Evolutionary conservation across 306 rosid species (phyloP), one percentile per base, ranked within the genome.

Genomic region (Hylodesmum podocarpum): DNA sequence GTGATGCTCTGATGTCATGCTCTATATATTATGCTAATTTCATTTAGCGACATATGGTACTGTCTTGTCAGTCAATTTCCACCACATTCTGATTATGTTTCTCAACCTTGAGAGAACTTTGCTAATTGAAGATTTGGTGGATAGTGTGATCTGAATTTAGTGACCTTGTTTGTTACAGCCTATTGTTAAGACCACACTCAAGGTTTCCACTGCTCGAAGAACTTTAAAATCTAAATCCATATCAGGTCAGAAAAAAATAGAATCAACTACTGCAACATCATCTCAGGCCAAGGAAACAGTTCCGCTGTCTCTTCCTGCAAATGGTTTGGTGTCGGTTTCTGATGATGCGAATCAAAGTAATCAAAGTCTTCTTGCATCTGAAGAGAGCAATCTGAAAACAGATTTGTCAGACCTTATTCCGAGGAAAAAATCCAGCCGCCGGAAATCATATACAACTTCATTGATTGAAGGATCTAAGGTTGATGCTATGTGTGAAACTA

Each of bases 401-500:
- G 75, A 72, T 58, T 66, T 79, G 5, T 66, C 86, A 3, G 84
- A 82, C 58, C 21, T 75, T 15, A 76, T 59, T 36, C 25, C 87
- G 51, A 88, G 39, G 78, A 87, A 73, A 80, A 88, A 78, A 73
- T 84, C 89, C 47, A 76, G 54, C 16, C 87, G 96, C 53, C 82
- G 97, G 73, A 87, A 86, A 83, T 94, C 98, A 11, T 94, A 91
- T 85, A 90, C 97, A 43, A 80, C 89, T 67, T 73, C 81, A 44
- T 80, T 94, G 69, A 74, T 94, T 61, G 85, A 86, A 78, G 80
- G 91, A 81, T 81, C 97, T 28, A 90, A 90, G 98, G 98, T 94
- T 75, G 65, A 54, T 53, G 78, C 63, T 41, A 66, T 55, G n/a
- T 44, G 11, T 66, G 66, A 41, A 75, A 69, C n/a, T 14, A 62